These are phyloP conservation scores for Coemansia reversa DNA, from an alignment of 192 early-diverging fungal genomes.

Conservation along the genomic window DNA sequence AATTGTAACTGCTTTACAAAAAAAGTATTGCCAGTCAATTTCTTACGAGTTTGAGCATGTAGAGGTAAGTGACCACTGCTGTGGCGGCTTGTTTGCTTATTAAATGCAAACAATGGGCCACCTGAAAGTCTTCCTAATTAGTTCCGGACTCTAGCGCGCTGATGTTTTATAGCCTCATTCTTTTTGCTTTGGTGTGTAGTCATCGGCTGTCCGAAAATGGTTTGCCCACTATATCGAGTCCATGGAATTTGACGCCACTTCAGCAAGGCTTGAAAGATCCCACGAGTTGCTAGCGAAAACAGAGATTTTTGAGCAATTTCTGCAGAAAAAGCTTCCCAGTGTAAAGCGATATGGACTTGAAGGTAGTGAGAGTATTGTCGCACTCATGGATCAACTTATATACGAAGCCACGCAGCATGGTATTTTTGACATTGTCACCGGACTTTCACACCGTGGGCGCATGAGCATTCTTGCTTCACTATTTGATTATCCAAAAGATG, in stretches of 20 bases:
- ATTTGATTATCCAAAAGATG: conserved; percentile 71
- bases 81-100: neutral
- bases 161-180: conserved; percentile 1
- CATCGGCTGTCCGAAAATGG: conserved; percentile 79
- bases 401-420: conserved; percentile 60
- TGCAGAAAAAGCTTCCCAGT: conserved; percentile 92
- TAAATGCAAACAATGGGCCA: neutral
- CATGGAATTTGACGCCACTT: conserved; percentile 10
- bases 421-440: conserved; percentile 71
- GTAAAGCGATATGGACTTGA: conserved; percentile 97
- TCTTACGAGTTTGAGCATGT: conserved; percentile 94
- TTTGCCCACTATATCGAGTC: conserved; percentile 78
- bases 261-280: conserved; percentile 64
- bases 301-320: conserved; percentile 86
- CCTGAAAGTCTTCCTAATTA: neutral
- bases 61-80: conserved; percentile 46
- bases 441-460: conserved; percentile 94
- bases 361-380: conserved; percentile 94
- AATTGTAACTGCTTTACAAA: conserved; percentile 55
- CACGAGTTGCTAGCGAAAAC: conserved; percentile 41
- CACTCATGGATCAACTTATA: conserved; percentile 80
- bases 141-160: neutral
- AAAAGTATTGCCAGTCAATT: conserved; percentile 74
- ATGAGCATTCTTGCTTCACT: conserved; percentile 85
- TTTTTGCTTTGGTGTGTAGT: conserved; percentile 22